Conservation (phyloP, 2,329 filamentous ascomycete species). For the Beauveria sp. region DNA sequence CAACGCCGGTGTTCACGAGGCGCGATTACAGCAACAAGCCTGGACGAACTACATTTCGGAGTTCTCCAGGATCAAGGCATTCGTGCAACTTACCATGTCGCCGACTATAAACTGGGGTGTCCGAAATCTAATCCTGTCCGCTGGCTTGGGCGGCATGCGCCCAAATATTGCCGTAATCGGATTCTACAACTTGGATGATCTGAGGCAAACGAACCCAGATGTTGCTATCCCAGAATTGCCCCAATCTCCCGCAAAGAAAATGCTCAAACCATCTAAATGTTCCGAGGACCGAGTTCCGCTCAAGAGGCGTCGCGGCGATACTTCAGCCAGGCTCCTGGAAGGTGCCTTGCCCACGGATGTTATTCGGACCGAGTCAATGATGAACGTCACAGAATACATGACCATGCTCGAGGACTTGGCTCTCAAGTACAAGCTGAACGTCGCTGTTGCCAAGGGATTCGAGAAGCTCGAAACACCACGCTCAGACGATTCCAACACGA, state of each 20-base stretch:
- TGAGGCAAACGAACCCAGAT: slow-evolving; percentile 51
- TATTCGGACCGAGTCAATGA: slow-evolving; percentile 59
- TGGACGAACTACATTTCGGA: slow-evolving; percentile 82
- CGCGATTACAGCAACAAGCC: slow-evolving; percentile 68
- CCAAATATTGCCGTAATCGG: slow-evolving; percentile 80
- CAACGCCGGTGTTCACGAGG: slow-evolving; percentile 68
- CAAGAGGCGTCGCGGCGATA: slow-evolving; percentile 42
- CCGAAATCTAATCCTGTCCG: slow-evolving; percentile 72
- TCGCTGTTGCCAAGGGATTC: slow-evolving; percentile 78
- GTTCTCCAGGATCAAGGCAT: slow-evolving; percentile 79
- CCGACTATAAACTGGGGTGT: slow-evolving; percentile 79
- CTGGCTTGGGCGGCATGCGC: slow-evolving; percentile 79
- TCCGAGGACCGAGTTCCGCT: slow-evolving; percentile 22
- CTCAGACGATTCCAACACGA: slow-evolving; percentile 47
- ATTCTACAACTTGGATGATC: slow-evolving; percentile 73
- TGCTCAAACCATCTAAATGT: slow-evolving; percentile 22
- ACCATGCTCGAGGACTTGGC: slow-evolving; percentile 78
- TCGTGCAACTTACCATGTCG: slow-evolving; percentile 79
- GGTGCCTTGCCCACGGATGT: slow-evolving; percentile 60
- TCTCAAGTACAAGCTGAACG: slow-evolving; percentile 71
- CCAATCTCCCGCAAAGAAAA: slow-evolving; percentile 26
- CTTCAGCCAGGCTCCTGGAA: slow-evolving; percentile 47
- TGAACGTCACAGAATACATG: slow-evolving; percentile 66
- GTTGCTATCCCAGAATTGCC: slow-evolving; percentile 48
- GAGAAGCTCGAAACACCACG: slow-evolving; percentile 66